Percentiles rank a stretch among this genome's conserved stretches.
These are phyloP conservation scores for Pyronema domesticum DNA, from an alignment of 495 filamentous ascomycete species.

Conservation along the genomic window DNA sequence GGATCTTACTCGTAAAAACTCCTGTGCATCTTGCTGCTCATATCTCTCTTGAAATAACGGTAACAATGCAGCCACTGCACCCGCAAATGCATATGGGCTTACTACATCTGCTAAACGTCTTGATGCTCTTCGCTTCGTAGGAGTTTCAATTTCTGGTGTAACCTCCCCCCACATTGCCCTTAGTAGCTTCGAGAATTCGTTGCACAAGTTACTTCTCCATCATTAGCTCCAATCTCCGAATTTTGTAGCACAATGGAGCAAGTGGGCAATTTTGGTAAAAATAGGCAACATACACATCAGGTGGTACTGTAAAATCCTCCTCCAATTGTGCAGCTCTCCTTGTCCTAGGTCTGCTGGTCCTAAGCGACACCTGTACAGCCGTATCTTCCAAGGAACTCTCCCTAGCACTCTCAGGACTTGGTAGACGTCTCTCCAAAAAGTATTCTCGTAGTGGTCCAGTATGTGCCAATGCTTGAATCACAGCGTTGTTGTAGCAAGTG, in stretches of 20 bases:
- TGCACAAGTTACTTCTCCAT: constrained; percentile 17
- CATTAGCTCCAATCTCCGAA: not conserved
- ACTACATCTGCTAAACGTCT: constrained; percentile 10
- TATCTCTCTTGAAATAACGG: constrained; percentile 21
- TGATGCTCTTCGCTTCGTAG: not conserved
- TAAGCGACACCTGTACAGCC: constrained; percentile 13
- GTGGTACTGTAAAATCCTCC: constrained; percentile 15
- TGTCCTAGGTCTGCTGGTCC: constrained; percentile 18
- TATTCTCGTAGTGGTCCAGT: constrained; percentile 20
- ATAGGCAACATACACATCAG: constrained; percentile 12
- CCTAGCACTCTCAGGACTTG: constrained; percentile 6
- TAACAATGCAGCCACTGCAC: constrained; percentile 17
- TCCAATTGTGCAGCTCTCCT: constrained; percentile 19
- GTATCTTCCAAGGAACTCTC: constrained; percentile 1
- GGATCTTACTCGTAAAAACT: constrained; percentile 17
- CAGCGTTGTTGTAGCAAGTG: constrained; percentile 23
- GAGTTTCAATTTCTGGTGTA: not conserved
- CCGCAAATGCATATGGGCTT: constrained; percentile 21
- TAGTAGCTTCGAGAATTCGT: constrained; percentile 21
- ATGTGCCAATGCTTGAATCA: constrained; percentile 22
- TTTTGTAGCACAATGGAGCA: not conserved
- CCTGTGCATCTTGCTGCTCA: constrained; percentile 21
- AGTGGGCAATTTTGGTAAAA: not conserved
- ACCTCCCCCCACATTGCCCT: constrained; percentile 18
- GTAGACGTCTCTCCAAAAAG: constrained; percentile 14